Evolutionary conservation across 2,329 filamentous ascomycete species (phyloP), one percentile per base, ranked within the genome.

Genomic region (Sordariomycetes sp.): DNA sequence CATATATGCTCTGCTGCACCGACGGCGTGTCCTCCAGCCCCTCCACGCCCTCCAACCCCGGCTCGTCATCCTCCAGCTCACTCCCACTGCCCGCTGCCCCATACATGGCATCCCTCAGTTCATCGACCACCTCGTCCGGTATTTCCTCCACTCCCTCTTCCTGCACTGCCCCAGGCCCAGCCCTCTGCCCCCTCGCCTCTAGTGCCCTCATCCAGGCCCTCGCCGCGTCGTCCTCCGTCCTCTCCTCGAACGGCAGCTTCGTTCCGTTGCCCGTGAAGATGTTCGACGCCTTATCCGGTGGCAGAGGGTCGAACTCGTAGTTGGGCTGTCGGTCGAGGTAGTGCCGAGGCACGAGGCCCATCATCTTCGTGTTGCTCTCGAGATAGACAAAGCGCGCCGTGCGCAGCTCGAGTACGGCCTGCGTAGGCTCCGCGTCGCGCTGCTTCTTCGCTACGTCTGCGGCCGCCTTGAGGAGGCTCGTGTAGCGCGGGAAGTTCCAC

Each of bases 231-330:
- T 35, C 55, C 48, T 53, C 54, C 18, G 37, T 16, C n/a, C 22
- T 3, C 34, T 64, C 50, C 77, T 77, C 46, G 32, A 57, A 81
- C 0, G 77, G 78, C 46, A 73, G 65, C 57, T 64, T 65, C 59
- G 77, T 74, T 32, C 69, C 70, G 43, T 11, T 71, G 64, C 60
- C 72, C 68, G 75, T 76, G 61, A 82, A 81, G 11, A 79, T 68
- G 61, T 84, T 83, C 10, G 78, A 72, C 18, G 73, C 71, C 43
- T 81, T 72, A 0, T 79, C 70, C 1, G 91, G 92, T 22, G 91
- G 90, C 16, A 96, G 74, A 1, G 90, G 90, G 67, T 96, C 92
- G 24, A 90, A 94, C 20, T 89, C 83, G 61, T 88, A 84, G 64
- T 83, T 91, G 2, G 86, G 85, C 53, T 84, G 76, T 37, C 78